Conservation (phyloP, 208 protist species). For the Trypanosoma grayi region DNA sequence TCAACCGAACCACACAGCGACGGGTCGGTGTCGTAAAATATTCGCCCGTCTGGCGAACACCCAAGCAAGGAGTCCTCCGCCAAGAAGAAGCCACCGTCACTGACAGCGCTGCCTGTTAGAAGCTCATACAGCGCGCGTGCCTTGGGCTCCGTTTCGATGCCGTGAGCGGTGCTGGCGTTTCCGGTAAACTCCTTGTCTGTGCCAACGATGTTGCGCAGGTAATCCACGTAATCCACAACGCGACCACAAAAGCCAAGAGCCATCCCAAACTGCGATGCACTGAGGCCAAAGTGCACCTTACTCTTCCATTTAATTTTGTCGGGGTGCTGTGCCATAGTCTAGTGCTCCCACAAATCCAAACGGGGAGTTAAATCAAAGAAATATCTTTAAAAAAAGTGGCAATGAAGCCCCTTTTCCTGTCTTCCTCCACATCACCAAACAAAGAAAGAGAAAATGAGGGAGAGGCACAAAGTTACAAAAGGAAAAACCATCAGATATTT, state of each 20-base stretch:
- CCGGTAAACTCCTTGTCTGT: slow-evolving; percentile 81
- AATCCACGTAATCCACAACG: slow-evolving; percentile 80
- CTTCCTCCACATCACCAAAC: not conserved
- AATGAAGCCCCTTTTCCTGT: not conserved
- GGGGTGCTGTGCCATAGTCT: slow-evolving; percentile 67
- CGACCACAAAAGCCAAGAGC: slow-evolving; percentile 78
- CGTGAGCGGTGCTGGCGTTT: slow-evolving; percentile 75
- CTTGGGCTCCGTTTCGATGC: slow-evolving; percentile 81
- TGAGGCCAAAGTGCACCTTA: slow-evolving; percentile 51
- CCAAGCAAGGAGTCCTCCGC: slow-evolving; percentile 56
- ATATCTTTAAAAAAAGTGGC: too few species aligned
- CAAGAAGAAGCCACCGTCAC: slow-evolving; percentile 83
- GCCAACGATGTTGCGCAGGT: slow-evolving; percentile 67
- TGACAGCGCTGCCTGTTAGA: slow-evolving; percentile 57
- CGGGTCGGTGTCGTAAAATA: slow-evolving; percentile 34
- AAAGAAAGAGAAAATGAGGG: slow-evolving; percentile 5
- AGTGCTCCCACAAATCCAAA: not conserved
- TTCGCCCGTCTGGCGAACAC: slow-evolving; percentile 81
- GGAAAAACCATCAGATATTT: not conserved
- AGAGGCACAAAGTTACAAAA: not conserved
- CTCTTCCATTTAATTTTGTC: slow-evolving; percentile 64
- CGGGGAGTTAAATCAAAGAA: not conserved
- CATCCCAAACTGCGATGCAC: slow-evolving; percentile 86
- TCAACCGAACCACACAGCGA: not conserved
- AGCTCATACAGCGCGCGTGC: slow-evolving; percentile 81